Evolutionary conservation across 2,329 filamentous ascomycete species (phyloP).

Genomic region (Penicillium sclerotiorum): DNA sequence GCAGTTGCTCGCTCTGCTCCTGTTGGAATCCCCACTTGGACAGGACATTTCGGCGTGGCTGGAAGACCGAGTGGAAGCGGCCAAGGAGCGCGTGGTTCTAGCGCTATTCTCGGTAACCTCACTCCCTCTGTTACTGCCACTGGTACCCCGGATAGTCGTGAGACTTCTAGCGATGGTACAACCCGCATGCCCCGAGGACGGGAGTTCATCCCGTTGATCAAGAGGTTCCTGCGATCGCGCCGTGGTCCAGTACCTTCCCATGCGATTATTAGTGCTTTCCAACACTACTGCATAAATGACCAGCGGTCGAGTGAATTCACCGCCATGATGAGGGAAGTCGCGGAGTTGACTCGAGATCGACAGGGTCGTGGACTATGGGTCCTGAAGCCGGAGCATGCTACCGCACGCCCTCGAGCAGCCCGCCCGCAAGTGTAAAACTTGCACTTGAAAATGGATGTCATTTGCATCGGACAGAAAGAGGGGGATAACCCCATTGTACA

Average conservation of each 20-base stretch:
- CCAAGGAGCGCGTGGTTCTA: constrained; percentile 43
- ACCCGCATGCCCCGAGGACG: constrained; percentile 49
- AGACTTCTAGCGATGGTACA: constrained; percentile 45
- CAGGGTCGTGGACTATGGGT: constrained; percentile 59
- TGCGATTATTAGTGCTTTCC: constrained; percentile 88
- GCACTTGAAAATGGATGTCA: too few species aligned
- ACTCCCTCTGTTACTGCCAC: constrained; percentile 21
- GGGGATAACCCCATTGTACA: too few species aligned
- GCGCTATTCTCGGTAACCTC: constrained; percentile 45
- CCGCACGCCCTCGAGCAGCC: too few species aligned
- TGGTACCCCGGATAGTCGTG: constrained; percentile 27
- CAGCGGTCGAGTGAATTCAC: constrained; percentile 79
- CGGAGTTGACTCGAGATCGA: constrained; percentile 60
- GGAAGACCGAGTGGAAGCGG: constrained; percentile 57
- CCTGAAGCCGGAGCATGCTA: constrained; percentile 64
- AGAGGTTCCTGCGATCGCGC: constrained; percentile 75
- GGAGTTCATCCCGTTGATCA: constrained; percentile 73
- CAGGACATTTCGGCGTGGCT: constrained; percentile 76
- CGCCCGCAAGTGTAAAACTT: too few species aligned
- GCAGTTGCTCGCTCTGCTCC: constrained; percentile 73
- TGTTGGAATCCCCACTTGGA: constrained; percentile 91
- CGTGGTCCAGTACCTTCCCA: constrained; percentile 80
- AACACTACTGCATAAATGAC: constrained; percentile 71
- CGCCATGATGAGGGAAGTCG: constrained; percentile 74
- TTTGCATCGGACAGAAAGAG: too few species aligned